These are phyloP conservation scores for Tubosaeta sp. DNA, from an alignment of 768 basidiomycete genomes.

Conservation along the genomic window DNA sequence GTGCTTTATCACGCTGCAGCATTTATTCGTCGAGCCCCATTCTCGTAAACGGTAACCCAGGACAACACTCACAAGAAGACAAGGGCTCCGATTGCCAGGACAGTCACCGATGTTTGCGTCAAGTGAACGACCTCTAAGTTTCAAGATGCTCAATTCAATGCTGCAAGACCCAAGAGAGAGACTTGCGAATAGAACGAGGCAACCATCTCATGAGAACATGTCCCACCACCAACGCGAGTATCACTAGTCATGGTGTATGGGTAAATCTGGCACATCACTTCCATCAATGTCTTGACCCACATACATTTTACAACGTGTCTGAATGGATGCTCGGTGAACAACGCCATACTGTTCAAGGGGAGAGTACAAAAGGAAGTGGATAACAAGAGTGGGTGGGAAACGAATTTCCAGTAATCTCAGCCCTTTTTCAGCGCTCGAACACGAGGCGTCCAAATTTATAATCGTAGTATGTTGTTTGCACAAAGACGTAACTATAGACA, in stretches of 20 bases:
- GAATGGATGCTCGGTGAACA: conserved; percentile 32
- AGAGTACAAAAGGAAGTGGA: conserved; percentile 12
- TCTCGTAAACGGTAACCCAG: neutral
- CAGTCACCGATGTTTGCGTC: conserved; percentile 71
- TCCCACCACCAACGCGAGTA: conserved; percentile 44
- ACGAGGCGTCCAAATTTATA: conserved; percentile 25
- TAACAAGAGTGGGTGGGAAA: conserved; percentile 29
- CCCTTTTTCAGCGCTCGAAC: conserved; percentile 23
- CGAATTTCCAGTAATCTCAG: neutral
- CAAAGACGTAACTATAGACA: conserved; percentile 15
- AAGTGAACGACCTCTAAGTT: conserved; percentile 55
- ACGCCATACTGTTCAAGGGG: conserved; percentile 23
- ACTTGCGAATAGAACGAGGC: conserved; percentile 33
- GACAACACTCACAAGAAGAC: conserved; percentile 54
- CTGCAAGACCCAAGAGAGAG: conserved; percentile 2
- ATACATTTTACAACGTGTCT: conserved; percentile 32
- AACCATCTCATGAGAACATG: conserved; percentile 51
- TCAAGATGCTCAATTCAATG: conserved; percentile 9
- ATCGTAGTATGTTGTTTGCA: conserved; percentile 5
- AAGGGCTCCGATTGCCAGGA: conserved; percentile 60
- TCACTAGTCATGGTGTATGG: conserved; percentile 32
- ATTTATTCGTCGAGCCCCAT: neutral
- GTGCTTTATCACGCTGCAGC: conserved; percentile 59
- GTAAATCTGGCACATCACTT: conserved; percentile 8
- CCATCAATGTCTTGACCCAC: conserved; percentile 1